A percentile compares a stretch with the other conserved stretches of the same genome.
These are phyloP conservation scores for Microthlaspi erraticum DNA, from an alignment of 345 rosid genomes.

Conservation along the genomic window DNA sequence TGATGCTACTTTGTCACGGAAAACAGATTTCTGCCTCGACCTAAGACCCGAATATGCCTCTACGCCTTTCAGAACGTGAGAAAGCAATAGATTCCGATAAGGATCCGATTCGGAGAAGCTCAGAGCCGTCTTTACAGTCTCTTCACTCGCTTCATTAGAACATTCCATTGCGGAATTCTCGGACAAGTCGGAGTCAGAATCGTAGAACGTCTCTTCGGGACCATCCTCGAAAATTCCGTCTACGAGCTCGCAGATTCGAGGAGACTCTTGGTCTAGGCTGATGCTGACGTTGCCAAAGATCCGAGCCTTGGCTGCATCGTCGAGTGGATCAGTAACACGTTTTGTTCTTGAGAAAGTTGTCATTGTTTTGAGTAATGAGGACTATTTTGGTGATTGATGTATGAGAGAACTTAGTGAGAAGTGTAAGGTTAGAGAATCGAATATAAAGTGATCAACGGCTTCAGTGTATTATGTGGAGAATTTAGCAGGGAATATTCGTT, in stretches of 20 bases:
- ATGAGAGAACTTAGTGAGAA: slow-evolving; percentile 6
- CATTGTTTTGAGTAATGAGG: slow-evolving; percentile 29
- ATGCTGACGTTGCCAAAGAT: slow-evolving; percentile 63
- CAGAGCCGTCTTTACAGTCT: slow-evolving; percentile 22
- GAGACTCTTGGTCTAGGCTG: slow-evolving; percentile 62
- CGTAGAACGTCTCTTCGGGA: slow-evolving; percentile 22
- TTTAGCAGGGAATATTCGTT: slow-evolving; percentile 42
- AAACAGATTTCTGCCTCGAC: slow-evolving; percentile 42
- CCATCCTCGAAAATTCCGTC: slow-evolving; percentile 66
- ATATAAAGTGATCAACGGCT: slow-evolving; percentile 29
- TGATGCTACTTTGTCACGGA: slow-evolving; percentile 59
- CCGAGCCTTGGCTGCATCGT: slow-evolving; percentile 66
- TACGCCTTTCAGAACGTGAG: slow-evolving; percentile 54
- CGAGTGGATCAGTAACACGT: slow-evolving; percentile 63
- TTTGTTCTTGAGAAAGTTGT: slow-evolving; percentile 45
- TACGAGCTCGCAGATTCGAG: slow-evolving; percentile 75
- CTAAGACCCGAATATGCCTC: slow-evolving; percentile 52
- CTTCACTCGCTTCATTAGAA: slow-evolving; percentile 44
- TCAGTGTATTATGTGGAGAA: slow-evolving; percentile 13
- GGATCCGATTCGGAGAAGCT: slow-evolving; percentile 43
- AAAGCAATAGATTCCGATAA: slow-evolving; percentile 49
- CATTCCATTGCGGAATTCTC: slow-evolving; percentile 43
- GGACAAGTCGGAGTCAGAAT: slow-evolving; percentile 53
- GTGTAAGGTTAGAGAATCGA: slow-evolving; percentile 18
- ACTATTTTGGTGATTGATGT: background rate